Percentiles rank a stretch among this genome's conserved stretches.
These are phyloP conservation scores for Lupinus albus DNA, from an alignment of 306 rosid genomes.

Conservation along the genomic window DNA sequence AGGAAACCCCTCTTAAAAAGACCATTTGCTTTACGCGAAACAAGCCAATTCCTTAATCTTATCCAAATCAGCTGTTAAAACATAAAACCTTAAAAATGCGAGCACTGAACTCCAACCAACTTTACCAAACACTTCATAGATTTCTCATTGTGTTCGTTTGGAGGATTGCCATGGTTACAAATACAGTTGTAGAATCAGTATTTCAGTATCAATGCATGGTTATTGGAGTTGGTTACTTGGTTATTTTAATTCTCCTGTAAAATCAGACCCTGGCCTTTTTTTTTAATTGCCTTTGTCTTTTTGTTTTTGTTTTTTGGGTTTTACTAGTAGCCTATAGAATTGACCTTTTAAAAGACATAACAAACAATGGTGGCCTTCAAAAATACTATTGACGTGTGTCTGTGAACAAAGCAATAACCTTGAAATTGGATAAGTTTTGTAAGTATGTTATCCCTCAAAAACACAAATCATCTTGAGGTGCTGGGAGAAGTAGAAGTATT, in stretches of 20 bases:
- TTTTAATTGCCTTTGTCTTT: slow-evolving; percentile 10
- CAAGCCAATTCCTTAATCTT: not conserved
- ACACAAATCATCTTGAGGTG: not conserved
- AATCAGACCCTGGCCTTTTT: not conserved
- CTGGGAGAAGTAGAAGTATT: slow-evolving; percentile 26
- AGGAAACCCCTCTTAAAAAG: no score
- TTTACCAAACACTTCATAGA: not conserved
- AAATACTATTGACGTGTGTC: not conserved
- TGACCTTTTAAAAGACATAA: not conserved
- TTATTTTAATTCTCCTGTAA: not conserved
- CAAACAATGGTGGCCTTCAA: slow-evolving; percentile 2
- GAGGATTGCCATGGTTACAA: not conserved
- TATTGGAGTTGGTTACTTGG: not conserved
- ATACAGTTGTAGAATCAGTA: not conserved
- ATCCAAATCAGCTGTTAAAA: not conserved
- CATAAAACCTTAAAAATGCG: not conserved
- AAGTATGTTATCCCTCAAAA: not conserved
- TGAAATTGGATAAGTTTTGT: slow-evolving; percentile 5
- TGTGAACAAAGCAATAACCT: not conserved
- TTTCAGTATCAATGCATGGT: not conserved
- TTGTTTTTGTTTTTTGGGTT: not conserved
- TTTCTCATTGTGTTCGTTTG: not conserved
- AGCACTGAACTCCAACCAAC: not conserved
- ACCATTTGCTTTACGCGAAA: no score
- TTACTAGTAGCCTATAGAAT: not conserved